A percentile compares a stretch with the other conserved stretches of the same genome.
phyloP scores from a whole-genome alignment of 2,329 filamentous ascomycete genomes.

The Cordyceps cateniannulata region DNA sequence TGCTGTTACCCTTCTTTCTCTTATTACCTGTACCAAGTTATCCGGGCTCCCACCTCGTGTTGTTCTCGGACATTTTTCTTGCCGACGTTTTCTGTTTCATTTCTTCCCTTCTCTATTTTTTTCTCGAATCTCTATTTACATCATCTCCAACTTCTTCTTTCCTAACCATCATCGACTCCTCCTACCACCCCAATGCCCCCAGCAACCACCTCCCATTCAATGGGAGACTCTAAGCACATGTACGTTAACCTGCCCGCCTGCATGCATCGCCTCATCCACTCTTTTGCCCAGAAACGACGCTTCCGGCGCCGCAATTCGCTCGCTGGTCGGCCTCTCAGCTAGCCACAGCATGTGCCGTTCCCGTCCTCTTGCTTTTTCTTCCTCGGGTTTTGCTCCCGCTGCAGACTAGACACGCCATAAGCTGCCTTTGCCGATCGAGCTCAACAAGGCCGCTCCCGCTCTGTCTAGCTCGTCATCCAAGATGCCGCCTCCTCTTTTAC shows the following conservation, averaged over 20 bases:
- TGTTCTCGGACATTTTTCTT: not conserved
- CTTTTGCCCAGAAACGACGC: not conserved
- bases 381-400: not conserved
- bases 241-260: not conserved
- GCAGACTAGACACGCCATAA: not conserved
- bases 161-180: not conserved
- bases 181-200: not conserved
- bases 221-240: constrained; percentile 10
- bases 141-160: not conserved
- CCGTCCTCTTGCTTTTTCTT: not conserved
- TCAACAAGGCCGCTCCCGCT: not conserved
- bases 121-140: not conserved
- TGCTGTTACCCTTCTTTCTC: not conserved
- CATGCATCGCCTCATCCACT: not conserved
- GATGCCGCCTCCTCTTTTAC: not conserved
- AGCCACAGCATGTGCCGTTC: not conserved
- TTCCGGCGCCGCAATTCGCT: not conserved
- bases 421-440: constrained; percentile 1
- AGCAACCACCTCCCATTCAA: not conserved
- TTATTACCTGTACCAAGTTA: not conserved
- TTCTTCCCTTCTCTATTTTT: not conserved
- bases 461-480: not conserved
- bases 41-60: not conserved
- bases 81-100: not conserved
- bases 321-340: not conserved